Percentiles rank a stretch among this genome's conserved stretches.
Conservation (phyloP, 768 basidiomycete genomes). For the Termitomyces sp. region DNA sequence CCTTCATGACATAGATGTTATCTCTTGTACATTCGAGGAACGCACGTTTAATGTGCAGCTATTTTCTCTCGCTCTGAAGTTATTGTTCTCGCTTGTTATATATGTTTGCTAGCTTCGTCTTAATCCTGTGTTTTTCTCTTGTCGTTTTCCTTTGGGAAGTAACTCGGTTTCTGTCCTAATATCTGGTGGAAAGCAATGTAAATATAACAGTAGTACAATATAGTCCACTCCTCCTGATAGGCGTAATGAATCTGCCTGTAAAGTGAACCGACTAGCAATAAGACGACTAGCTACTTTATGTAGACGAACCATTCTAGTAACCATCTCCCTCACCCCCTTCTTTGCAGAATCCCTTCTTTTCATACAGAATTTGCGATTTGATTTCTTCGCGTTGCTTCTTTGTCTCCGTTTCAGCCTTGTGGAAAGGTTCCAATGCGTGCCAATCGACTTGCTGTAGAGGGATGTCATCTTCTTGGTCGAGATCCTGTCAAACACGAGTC, state of each 20-base stretch:
- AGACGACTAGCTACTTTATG: neutral
- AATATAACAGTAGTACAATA: constrained; percentile 16
- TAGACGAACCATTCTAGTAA: constrained; percentile 48
- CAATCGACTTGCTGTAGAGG: constrained; percentile 75
- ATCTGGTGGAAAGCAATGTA: constrained; percentile 10
- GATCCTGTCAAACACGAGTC: constrained; percentile 51
- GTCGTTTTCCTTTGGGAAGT: constrained; percentile 8
- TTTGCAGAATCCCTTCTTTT: constrained; percentile 86
- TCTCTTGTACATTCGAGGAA: constrained; percentile 1
- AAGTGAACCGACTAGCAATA: neutral
- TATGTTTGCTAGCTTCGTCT: constrained; percentile 1
- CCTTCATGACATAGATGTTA: constrained; percentile 26
- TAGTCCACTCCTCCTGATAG: constrained; percentile 13
- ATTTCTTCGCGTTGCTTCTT: constrained; percentile 79
- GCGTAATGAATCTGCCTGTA: constrained; percentile 22
- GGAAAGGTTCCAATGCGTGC: constrained; percentile 61
- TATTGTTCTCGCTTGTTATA: constrained; percentile 5
- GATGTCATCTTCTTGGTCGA: constrained; percentile 88
- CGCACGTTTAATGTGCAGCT: constrained; percentile 5
- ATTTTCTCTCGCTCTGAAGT: constrained; percentile 5
- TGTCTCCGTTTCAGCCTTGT: constrained; percentile 65
- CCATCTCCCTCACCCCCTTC: constrained; percentile 97
- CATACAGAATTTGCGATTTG: constrained; percentile 78
- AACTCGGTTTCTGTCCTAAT: constrained; percentile 5
- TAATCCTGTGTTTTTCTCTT: neutral